Evolutionary conservation across 2,329 filamentous ascomycete genomes (phyloP), one percentile per base, ranked within the genome.

Genomic region (Aspergillus tanneri): DNA sequence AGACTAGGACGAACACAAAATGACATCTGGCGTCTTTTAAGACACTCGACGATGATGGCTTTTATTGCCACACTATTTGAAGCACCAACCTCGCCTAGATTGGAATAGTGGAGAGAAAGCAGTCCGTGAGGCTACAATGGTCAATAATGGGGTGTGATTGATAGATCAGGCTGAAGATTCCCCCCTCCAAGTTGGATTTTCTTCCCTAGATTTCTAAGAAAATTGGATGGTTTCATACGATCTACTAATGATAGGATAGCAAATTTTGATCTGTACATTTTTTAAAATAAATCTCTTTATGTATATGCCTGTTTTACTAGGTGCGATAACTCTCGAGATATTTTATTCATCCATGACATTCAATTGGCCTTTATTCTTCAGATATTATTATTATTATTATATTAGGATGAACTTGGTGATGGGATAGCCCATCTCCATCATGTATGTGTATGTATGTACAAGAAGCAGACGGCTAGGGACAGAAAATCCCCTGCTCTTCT

Each of bases 391-490:
- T 16, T 32, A 3, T 5, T 8, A 30, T 30, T 30, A 5, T 32
- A 11, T 32, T 32, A 32, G n/a, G 28, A 32, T 32, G 12, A 32
- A 32, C 28, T n/a, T n/a, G 5, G 28, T n/a, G 12, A 32, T n/a
- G 28, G 28, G 28, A 6, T 32, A 32, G n/a, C 28, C 28, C 28
- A 32, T 32, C 27, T n/a, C 27, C 22, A 40, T 30, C 24, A 25
- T 25, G 24, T 25, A 32, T 23, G 19, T 45, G 37, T 43, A 16
- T n/a, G n/a, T n/a, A n/a, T n/a, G n/a, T n/a, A n/a, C n/a, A 46
- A 39, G 32, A 35, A 46, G 27, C 38, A 44, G 27, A 52, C 53
- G 56, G 56, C 53, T 52, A 58, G 47, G 42, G 46, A 42, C n/a
- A 42, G 30, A 24, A 23, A 42, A 42, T 25, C 41, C 23, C 16